Evolutionary conservation across 306 rosid species (phyloP).

Genomic region (Acacia confusa): DNA sequence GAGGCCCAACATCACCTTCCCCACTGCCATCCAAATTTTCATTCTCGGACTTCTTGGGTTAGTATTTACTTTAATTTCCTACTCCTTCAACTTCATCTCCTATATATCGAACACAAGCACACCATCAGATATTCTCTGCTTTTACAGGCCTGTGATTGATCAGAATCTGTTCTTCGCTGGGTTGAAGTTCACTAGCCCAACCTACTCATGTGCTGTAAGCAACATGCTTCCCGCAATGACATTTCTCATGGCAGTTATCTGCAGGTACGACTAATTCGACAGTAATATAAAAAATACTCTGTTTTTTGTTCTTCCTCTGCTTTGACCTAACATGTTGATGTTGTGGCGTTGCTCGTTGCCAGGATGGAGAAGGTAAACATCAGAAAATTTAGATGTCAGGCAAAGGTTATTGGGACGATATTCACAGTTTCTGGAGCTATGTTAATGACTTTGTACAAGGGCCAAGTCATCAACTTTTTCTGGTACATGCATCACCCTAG

Average conservation of each 20-base stretch:
- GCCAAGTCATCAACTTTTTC: constrained; percentile 61
- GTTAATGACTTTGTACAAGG: constrained; percentile 93
- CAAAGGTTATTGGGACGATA: constrained; percentile 78
- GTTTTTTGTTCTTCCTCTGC: background rate
- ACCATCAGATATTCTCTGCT: background rate
- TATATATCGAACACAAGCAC: background rate
- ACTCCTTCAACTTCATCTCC: background rate
- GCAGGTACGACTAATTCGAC: constrained; percentile 48
- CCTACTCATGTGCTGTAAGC: constrained; percentile 87
- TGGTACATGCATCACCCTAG: constrained; percentile 48
- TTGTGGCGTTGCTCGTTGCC: background rate
- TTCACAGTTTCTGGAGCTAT: constrained; percentile 86
- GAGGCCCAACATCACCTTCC: constrained; percentile 77
- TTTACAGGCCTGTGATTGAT: constrained; percentile 81
- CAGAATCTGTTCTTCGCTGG: constrained; percentile 89
- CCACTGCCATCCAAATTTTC: constrained; percentile 67
- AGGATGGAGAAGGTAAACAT: constrained; percentile 85
- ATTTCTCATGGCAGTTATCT: constrained; percentile 80
- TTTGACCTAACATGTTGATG: constrained; percentile 23
- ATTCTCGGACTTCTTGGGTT: constrained; percentile 90
- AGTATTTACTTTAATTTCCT: constrained; percentile 22
- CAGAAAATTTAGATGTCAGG: constrained; percentile 60
- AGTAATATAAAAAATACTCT: background rate
- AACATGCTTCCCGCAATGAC: constrained; percentile 95
- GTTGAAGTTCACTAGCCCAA: constrained; percentile 80